Base-by-base conservation (phyloP, 2,329 filamentous ascomycete species). In the Aureobasidium zeae region DNA sequence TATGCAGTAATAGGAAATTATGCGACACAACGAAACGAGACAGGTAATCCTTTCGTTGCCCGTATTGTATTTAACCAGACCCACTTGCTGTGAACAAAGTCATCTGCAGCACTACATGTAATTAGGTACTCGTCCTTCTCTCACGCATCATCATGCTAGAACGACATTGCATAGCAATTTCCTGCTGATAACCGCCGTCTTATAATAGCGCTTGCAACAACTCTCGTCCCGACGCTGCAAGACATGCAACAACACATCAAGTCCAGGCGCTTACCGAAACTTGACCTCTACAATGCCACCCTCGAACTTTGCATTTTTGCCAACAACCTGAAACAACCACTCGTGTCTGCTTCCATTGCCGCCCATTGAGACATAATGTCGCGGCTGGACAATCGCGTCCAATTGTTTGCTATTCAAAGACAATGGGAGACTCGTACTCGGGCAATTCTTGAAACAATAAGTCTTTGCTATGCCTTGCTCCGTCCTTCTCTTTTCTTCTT, bases 401-500 rank as follows among this genome's bases (percentile, higher is more conserved):
- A 2, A 9, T 12, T 12, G 15, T 41, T 31, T 21, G 37, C 28
- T 13, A 10, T 32, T 19, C 2, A 3, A 15, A 25, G 28, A 41
- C 37, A 41, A 41, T 41, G 19, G 37, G 32, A 41, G 13, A n/a
- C 37, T 17, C 24, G 37, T 41, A 41, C n/a, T n/a, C n/a, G n/a
- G 37, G 37, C 32, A 19, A n/a, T 31, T 41, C 39, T n/a, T 20
- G 19, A 19, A 11, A 43, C 39, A 43, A 43, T 43, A 43, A 43
- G 22, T 17, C 22, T 13, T 20, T 25, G 29, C 16, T 15, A 19
- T 12, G 20, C 22, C 39, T 24, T 43, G 39, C 17, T 34, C n/a
- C n/a, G n/a, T n/a, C n/a, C n/a, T n/a, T n/a, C n/a, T n/a, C n/a
- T 43, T 13, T n/a, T 34, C 4, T 33, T 21, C 39, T 25, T 43